Base-by-base conservation (phyloP, 164 flowering plant species). In the Protea cynaroides region DNA sequence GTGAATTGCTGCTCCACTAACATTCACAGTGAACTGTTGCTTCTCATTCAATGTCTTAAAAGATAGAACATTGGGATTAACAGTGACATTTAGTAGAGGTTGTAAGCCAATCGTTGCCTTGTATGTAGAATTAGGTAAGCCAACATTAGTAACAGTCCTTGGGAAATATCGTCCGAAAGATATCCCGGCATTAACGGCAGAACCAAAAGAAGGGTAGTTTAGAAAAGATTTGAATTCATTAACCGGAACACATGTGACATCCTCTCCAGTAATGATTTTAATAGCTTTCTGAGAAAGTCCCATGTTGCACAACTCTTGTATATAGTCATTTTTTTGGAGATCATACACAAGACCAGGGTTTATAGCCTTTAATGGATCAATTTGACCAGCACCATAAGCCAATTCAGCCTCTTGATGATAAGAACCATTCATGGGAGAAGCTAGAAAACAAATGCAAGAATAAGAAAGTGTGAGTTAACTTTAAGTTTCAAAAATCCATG, bases 121-220 rank as follows among this genome's bases (percentile, higher is more conserved):
- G 60, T 67, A 74, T 21, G 63, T 74, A 1, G 74, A 67, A 13
- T 56, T 63, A n/a, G 67, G 52, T n/a, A 3, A 9, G 14, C 78
- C 78, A 13, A 75, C 78, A 53, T 75, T 71, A 0, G 63, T 75
- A 5, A 65, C 78, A 23, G 70, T 75, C 49, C 78, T 65, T 0
- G 54, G 25, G 25, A 75, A 68, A 1, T 1, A 21, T 4, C 61
- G 21, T 1, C 14, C 44, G 22, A 64, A 67, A 3, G 68, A 22
- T 11, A 36, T 13, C 0, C 9, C 22, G 3, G 38, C 1, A 10
- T 40, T 2, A 25, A 56, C 69, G 10, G 15, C 4, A 24, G 62
- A 50, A 21, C 65, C 12, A 50, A 74, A 25, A 1, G 78, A 59
- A 15, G 78, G 78, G 47, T 70, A 63, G 22, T 74, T 74, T 1